Percentiles rank a stretch among this genome's conserved stretches.
These are phyloP conservation scores for Lentinula raphanica DNA, from an alignment of 768 basidiomycete species.

Conservation along the genomic window DNA sequence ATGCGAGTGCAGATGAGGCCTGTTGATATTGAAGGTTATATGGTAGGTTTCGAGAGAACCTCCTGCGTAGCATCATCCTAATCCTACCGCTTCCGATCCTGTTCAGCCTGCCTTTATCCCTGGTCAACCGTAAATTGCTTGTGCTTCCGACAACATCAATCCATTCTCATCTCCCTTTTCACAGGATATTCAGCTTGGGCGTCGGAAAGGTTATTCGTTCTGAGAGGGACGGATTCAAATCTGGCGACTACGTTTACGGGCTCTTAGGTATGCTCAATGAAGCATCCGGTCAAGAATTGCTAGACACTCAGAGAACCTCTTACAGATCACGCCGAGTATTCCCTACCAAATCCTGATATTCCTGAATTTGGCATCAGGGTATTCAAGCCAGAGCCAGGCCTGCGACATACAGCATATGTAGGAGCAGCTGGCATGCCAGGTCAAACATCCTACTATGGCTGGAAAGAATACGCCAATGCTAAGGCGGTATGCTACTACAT, in stretches of 20 bases:
- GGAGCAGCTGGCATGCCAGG: slow-evolving; percentile 46
- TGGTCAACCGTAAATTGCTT: slow-evolving; percentile 16
- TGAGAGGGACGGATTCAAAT: slow-evolving; percentile 16
- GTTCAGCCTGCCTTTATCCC: slow-evolving; percentile 5
- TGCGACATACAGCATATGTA: slow-evolving; percentile 45
- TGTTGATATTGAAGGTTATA: slow-evolving; percentile 14
- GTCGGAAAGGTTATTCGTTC: slow-evolving; percentile 23
- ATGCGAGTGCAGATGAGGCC: slow-evolving; percentile 26
- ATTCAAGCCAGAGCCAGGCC: slow-evolving; percentile 34
- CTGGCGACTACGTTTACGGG: slow-evolving; percentile 23
- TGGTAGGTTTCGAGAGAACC: slow-evolving; percentile 7
- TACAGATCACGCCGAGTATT: slow-evolving; percentile 29
- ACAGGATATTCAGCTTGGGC: slow-evolving; percentile 10
- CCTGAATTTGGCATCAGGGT: slow-evolving; percentile 11
- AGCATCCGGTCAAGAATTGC: neutral
- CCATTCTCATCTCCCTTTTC: neutral
- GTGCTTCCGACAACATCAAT: neutral
- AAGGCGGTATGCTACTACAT: slow-evolving; percentile 9
- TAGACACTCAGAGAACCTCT: neutral
- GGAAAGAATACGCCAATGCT: slow-evolving; percentile 17
- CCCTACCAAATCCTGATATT: slow-evolving; percentile 17
- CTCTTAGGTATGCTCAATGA: slow-evolving; percentile 9
- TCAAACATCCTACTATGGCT: slow-evolving; percentile 20
- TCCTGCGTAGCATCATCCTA: neutral
- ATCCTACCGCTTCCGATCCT: neutral